Base-by-base conservation (phyloP, 1,139 yeast species). In the Yamadazyma pseudoaaseri region DNA sequence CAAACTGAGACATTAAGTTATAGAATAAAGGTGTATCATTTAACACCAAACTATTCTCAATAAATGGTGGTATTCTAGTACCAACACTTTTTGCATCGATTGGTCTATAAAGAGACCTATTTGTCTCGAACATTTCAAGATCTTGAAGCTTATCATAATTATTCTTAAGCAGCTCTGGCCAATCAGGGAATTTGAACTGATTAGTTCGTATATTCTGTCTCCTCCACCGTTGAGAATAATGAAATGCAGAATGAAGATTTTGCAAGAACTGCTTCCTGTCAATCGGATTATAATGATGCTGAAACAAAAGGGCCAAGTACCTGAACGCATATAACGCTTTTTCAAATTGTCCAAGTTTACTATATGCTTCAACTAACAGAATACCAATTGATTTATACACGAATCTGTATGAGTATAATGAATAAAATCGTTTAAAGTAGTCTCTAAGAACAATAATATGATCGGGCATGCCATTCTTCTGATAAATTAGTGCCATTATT, bases 341-440 rank as follows among this genome's bases (percentile, higher is more conserved):
- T 2, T 40, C 34, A 3, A 57, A 34, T 33, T 62, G 51, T 0
- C 54, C 57, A 7, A 41, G 30, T 7, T 42, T 34, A 26, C 70
- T 52, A 28, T 55, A 52, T 0, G 65, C 52, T 44, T 69, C 74
- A 5, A 69, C 62, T 17, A 52, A 40, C 3, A 55, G 43, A 0
- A 60, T 50, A 18, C 49, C 42, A 18, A 69, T 45, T 1, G 57
- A 31, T 35, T 58, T 59, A 37, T 56, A 66, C 1, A 54, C 48
- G 5, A 34, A 37, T 25, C 52, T 42, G 37, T 65, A 62, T n/a
- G 60, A 55, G 12, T 50, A 45, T 30, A 58, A 56, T 0, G 73
- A 67, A 45, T 65, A 68, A 39, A 58, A 69, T 26, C 70, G 44
- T 41, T 62, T 60, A 47, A 68, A 65, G 41, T 68, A 69, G 8